Evolutionary conservation across 805 yeast species (phyloP).

Genomic region (Teunomyces stri): DNA sequence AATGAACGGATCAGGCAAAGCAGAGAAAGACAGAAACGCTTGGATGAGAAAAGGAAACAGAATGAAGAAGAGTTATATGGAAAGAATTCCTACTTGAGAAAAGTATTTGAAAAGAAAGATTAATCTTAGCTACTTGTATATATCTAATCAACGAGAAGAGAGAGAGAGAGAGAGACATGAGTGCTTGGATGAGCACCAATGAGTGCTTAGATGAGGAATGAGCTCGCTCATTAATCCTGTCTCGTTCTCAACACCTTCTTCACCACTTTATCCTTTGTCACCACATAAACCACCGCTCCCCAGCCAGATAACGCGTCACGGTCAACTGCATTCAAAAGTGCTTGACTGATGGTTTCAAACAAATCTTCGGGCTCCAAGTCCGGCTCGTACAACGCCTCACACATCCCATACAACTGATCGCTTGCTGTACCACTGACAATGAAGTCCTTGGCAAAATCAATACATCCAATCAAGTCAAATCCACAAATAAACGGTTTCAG

Average conservation of each 20-base stretch:
- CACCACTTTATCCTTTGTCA: conserved; percentile 87
- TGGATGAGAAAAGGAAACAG: conserved; percentile 57
- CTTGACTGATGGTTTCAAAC: conserved; percentile 93
- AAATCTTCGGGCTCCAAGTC: conserved; percentile 90
- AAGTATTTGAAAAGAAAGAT: conserved; percentile 48
- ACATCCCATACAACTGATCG: conserved; percentile 98
- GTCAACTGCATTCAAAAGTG: conserved; percentile 89
- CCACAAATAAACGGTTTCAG: conserved; percentile 90
- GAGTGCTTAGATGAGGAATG: too few relatives aligned
- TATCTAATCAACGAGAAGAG: background rate
- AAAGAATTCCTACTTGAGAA: conserved; percentile 65
- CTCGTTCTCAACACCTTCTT: conserved; percentile 88
- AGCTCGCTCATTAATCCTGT: conserved; percentile 71
- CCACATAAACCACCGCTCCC: conserved; percentile 94
- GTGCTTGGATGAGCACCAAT: too few relatives aligned
- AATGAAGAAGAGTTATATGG: conserved; percentile 79
- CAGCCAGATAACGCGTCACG: conserved; percentile 97
- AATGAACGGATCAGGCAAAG: conserved; percentile 53
- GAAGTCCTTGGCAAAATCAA: conserved; percentile 91
- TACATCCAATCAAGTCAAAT: conserved; percentile 94
- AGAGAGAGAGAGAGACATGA: too few relatives aligned
- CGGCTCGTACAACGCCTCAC: conserved; percentile 95
- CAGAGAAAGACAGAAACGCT: conserved; percentile 52
- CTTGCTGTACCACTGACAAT: conserved; percentile 94
- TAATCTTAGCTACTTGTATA: background rate